Evolutionary conservation across 352 stramenopile species (phyloP).

Genomic region (Phytophthora meadii): DNA sequence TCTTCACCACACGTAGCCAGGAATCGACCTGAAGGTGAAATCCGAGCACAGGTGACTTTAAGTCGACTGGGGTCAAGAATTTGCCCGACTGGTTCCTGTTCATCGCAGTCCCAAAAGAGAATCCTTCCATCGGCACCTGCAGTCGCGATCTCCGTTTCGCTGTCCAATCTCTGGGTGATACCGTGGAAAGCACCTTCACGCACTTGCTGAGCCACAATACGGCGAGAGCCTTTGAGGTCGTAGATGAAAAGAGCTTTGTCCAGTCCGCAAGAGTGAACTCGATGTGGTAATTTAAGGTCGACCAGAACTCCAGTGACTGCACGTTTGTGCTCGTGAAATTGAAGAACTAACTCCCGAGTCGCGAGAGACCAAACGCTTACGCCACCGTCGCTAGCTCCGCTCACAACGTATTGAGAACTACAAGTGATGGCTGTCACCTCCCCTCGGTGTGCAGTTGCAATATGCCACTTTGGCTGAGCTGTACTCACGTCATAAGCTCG

Average conservation of each 20-base stretch:
- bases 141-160: constrained; percentile 92
- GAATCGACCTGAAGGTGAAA: constrained; percentile 77
- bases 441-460: constrained; percentile 87
- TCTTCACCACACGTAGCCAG: constrained; percentile 87
- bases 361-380: constrained; percentile 90
- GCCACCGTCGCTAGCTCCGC: constrained; percentile 80
- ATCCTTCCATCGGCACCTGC: constrained; percentile 82
- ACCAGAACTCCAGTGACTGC: constrained; percentile 81
- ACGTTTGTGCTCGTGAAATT: constrained; percentile 92
- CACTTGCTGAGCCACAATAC: constrained; percentile 84
- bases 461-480: constrained; percentile 81
- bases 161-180: constrained; percentile 89
- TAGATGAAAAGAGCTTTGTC: constrained; percentile 93
- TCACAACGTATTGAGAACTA: constrained; percentile 81
- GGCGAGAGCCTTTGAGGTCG: constrained; percentile 87
- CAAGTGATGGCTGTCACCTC: constrained; percentile 77
- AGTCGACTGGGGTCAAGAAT: constrained; percentile 55
- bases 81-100: constrained; percentile 73
- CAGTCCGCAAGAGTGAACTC: constrained; percentile 86
- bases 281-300: constrained; percentile 78
- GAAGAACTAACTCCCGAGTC: constrained; percentile 88
- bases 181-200: constrained; percentile 79
- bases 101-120: constrained; percentile 93
- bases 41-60: constrained; percentile 48
- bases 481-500: constrained; percentile 62